Evolutionary conservation across 2,329 filamentous ascomycete species (phyloP).

Genomic region (Pseudonectria buxi): DNA sequence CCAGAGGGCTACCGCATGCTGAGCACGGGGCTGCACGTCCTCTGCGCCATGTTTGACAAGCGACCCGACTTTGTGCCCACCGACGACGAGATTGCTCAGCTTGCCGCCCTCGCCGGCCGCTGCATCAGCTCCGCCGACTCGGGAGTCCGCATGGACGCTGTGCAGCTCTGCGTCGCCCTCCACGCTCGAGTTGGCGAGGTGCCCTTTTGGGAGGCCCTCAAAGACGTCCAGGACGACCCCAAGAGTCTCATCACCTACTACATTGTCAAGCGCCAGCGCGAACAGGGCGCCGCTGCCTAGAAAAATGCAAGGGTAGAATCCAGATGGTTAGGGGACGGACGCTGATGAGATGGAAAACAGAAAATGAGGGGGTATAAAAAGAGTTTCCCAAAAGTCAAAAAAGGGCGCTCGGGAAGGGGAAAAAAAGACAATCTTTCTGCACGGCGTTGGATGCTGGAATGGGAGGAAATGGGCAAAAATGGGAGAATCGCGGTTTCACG

Average conservation of each 20-base stretch:
- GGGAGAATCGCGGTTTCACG: conserved; percentile 1
- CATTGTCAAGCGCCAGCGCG: conserved; percentile 63
- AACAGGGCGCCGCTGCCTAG: conserved; percentile 28
- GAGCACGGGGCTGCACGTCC: conserved; percentile 57
- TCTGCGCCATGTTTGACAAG: conserved; percentile 52
- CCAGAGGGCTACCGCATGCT: conserved; percentile 45
- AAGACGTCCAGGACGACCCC: conserved; percentile 60
- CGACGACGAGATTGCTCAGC: conserved; percentile 43
- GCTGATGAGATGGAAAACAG: too few species aligned
- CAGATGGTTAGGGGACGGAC: not conserved
- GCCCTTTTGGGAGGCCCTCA: conserved; percentile 62
- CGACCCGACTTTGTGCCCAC: conserved; percentile 41
- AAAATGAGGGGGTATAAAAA: not conserved
- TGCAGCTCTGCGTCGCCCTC: conserved; percentile 69
- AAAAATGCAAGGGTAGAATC: not conserved
- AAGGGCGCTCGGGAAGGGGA: not conserved
- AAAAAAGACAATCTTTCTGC: not conserved
- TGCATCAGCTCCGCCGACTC: conserved; percentile 56
- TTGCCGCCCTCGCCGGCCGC: conserved; percentile 45
- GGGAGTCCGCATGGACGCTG: conserved; percentile 65
- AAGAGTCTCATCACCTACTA: conserved; percentile 77
- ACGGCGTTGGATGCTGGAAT: conserved; percentile 18
- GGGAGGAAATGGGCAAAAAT: conserved; percentile 9
- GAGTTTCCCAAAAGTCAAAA: too few species aligned
- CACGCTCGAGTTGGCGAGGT: conserved; percentile 55